Evolutionary conservation across 208 protist genomes (phyloP).

Genomic region (Crithidia thermophila): DNA sequence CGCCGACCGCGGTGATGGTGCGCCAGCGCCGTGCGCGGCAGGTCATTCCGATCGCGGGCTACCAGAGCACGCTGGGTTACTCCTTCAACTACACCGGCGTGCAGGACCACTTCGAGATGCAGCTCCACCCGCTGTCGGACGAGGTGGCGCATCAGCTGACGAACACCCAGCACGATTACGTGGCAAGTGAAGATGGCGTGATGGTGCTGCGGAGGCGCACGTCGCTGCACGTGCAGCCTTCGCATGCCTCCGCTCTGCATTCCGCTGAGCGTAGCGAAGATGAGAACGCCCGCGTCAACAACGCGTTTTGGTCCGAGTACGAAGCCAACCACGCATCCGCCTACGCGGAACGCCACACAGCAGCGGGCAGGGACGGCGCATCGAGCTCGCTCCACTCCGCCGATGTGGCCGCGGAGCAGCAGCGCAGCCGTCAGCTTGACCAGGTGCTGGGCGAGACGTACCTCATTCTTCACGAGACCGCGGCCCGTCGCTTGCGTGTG

Average conservation of each 20-base stretch:
- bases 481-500: conserved; percentile 24
- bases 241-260: too few relatives aligned
- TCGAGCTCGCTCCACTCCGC: too few relatives aligned
- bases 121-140: conserved; percentile 34
- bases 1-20: neutral
- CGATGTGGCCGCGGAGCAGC: too few relatives aligned
- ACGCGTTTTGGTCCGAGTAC: conserved; percentile 9
- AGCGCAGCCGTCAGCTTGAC: conserved; percentile 22
- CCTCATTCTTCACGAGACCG: conserved; percentile 24
- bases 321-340: too few relatives aligned
- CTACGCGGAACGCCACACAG: too few relatives aligned
- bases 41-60: conserved; percentile 72
- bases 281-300: too few relatives aligned
- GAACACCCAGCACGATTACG: conserved; percentile 36
- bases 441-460: conserved; percentile 24
- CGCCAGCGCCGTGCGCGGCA: conserved; percentile 24
- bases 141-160: conserved; percentile 50
- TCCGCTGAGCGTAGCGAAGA: too few relatives aligned
- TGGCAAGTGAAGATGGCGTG: conserved; percentile 4
- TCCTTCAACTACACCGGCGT: conserved; percentile 64
- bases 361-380: too few relatives aligned
- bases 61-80: conserved; percentile 49
- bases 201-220: conserved; percentile 27
- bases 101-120: conserved; percentile 64
- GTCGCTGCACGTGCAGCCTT: neutral